Evolutionary conservation across 164 flowering plant genomes (phyloP), one percentile per base, ranked within the genome.

Genomic region (Pachysandra terminalis): DNA sequence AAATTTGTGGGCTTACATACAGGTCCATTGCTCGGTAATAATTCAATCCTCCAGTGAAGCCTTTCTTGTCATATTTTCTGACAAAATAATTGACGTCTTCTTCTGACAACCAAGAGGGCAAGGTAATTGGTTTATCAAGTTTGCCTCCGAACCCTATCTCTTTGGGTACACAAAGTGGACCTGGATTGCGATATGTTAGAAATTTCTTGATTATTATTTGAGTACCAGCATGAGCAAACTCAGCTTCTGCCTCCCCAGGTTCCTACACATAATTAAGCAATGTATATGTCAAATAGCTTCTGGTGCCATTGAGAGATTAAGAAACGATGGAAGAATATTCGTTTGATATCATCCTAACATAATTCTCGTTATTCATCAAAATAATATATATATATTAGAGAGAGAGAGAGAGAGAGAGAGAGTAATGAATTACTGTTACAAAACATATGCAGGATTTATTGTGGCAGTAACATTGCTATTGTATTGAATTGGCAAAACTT

Each of bases 1-100:
- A 27, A 48, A 28, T 17, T 51, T 21, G 21, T 28, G 21, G 28
- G 41, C 13, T 19, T 26, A 77, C 86, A 27, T 79, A 90, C 96
- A 81, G 65, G 72, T 85, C 77, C 63, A 86, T 12, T 56, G 77
- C 82, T 67, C 94, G 83, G 60, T 90, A 90, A 73, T 86, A 89
- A 75, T 89, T 89, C 67, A 90, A 69, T 56, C 86, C 90, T 35
- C 97, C 94, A 5, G 91, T 84, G 79, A 90, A 90, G 65, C 96
- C 96, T 21, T 55, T 75, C 60, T 75, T 60, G 49, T 61, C 61
- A 69, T 80, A 89, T 72, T 82, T 86, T 65, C 53, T 74, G 59
- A 83, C 87, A 75, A 79, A 91, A 41, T 83, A 91, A 35, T 75
- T 68, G 22, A 86, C 62, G 65, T 88, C 94, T 37, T 85, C 86